Evolutionary conservation across 2,329 filamentous ascomycete genomes (phyloP).

Genomic region (Fusarium bulbicola): DNA sequence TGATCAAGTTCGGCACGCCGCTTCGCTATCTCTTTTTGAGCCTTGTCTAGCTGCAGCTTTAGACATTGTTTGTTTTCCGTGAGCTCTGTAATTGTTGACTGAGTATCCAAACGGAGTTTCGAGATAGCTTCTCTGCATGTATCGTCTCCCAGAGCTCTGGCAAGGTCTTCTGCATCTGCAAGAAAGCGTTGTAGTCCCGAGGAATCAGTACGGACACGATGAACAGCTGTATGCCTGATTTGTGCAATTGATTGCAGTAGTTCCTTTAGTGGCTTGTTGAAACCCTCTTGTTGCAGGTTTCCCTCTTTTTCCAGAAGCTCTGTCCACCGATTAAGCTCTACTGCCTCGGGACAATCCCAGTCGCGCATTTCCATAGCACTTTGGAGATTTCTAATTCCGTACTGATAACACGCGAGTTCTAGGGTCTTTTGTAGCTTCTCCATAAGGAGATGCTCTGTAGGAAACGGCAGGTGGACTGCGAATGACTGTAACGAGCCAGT

Average conservation of each 20-base stretch:
- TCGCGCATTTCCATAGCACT: rapidly evolving
- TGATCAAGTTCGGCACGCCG: background rate
- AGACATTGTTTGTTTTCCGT: background rate
- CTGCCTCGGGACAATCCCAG: background rate
- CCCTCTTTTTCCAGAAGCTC: background rate
- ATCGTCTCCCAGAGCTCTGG: background rate
- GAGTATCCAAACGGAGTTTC: rapidly evolving
- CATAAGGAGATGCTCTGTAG: background rate
- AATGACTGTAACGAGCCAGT: no score
- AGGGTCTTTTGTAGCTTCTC: background rate
- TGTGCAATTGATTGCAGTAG: background rate
- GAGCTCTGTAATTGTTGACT: background rate
- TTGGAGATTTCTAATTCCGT: rapidly evolving
- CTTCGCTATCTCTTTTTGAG: background rate
- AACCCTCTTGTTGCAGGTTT: no score
- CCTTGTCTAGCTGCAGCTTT: background rate
- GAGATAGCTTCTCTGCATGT: rapidly evolving
- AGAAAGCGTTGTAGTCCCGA: background rate
- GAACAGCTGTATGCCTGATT: background rate
- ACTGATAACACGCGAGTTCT: rapidly evolving
- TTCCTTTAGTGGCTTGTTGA: no score
- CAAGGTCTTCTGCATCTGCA: background rate
- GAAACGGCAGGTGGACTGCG: background rate
- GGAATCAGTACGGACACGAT: rapidly evolving
- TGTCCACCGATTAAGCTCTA: rapidly evolving